A percentile compares a stretch with the other conserved stretches of the same genome.
Evolutionary conservation across 768 basidiomycete species (phyloP).

Genomic region (Sporobolomyces phaffii): DNA sequence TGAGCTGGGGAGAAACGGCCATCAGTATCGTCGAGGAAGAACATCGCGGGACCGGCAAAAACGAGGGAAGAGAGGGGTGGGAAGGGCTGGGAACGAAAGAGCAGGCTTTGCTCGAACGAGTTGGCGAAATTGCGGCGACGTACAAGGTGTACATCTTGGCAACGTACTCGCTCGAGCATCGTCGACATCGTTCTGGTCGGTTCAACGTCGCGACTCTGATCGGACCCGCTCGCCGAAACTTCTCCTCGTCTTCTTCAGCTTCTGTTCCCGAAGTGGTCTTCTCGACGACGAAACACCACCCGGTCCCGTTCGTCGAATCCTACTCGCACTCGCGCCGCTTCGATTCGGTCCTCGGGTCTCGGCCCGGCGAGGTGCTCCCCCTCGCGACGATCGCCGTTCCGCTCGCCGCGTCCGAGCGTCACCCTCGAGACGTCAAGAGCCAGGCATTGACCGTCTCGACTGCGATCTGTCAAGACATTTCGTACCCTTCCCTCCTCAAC

Average conservation of each 20-base stretch:
- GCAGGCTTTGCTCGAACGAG: no score
- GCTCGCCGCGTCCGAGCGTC: background rate
- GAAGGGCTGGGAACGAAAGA: no score
- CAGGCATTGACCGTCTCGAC: slow-evolving; percentile 10
- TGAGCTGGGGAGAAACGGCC: slow-evolving; percentile 27
- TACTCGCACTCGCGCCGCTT: slow-evolving; percentile 11
- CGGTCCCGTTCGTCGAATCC: slow-evolving; percentile 31
- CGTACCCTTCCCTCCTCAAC: slow-evolving; percentile 11
- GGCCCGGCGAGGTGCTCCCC: background rate
- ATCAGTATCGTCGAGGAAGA: background rate
- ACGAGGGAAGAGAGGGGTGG: background rate
- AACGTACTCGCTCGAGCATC: slow-evolving; percentile 20
- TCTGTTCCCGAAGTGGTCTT: background rate
- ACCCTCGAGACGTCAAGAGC: no score
- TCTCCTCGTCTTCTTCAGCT: background rate
- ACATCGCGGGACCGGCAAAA: background rate
- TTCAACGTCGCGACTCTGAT: slow-evolving; percentile 30
- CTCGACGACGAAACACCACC: slow-evolving; percentile 30
- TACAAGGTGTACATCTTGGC: slow-evolving; percentile 46
- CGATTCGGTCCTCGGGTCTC: background rate
- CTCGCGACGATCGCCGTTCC: background rate
- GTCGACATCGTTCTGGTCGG: no score
- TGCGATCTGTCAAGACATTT: slow-evolving; percentile 26
- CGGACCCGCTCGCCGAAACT: no score
- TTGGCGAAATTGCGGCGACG: slow-evolving; percentile 45